These are phyloP conservation scores for Viridothelium virens DNA, from an alignment of 495 filamentous ascomycete genomes.

Conservation along the genomic window DNA sequence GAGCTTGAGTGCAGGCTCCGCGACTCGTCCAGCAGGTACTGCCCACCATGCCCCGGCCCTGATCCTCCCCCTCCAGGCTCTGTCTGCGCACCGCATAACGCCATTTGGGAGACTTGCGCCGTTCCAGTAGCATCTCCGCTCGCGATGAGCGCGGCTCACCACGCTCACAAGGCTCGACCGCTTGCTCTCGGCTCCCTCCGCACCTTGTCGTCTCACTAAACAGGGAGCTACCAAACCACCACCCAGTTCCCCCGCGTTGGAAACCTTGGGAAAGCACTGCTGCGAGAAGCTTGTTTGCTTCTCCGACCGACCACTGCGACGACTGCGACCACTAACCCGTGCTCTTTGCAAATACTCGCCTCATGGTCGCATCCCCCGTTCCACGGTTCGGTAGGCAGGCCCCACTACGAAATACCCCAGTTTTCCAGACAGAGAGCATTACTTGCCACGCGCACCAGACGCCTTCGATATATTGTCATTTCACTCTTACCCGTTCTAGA, in stretches of 20 bases:
- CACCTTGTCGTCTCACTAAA: slow-evolving; percentile 4
- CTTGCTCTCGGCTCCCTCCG: slow-evolving; percentile 5
- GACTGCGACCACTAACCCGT: too few relatives aligned
- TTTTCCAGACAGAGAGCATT: background rate
- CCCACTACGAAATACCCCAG: background rate
- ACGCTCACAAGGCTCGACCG: background rate
- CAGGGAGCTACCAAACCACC: background rate
- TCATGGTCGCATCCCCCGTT: background rate
- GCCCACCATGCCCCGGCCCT: too few relatives aligned
- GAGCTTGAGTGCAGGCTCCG: background rate
- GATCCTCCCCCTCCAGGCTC: background rate
- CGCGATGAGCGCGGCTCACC: background rate
- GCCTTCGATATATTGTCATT: background rate
- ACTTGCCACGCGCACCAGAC: background rate
- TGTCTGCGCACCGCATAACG: background rate
- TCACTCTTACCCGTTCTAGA: background rate
- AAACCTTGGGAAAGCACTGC: background rate
- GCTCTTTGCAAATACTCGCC: too few relatives aligned
- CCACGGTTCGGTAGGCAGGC: background rate
- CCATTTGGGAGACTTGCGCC: background rate
- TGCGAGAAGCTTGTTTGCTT: background rate
- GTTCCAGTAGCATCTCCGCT: slow-evolving; percentile 7
- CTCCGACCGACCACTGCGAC: background rate
- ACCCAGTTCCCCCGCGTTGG: slow-evolving; percentile 5
- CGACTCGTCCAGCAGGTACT: too few relatives aligned